Base-by-base conservation (phyloP, 1,284 basidiomycete genomes). In the Apiotrichum montevideense region DNA sequence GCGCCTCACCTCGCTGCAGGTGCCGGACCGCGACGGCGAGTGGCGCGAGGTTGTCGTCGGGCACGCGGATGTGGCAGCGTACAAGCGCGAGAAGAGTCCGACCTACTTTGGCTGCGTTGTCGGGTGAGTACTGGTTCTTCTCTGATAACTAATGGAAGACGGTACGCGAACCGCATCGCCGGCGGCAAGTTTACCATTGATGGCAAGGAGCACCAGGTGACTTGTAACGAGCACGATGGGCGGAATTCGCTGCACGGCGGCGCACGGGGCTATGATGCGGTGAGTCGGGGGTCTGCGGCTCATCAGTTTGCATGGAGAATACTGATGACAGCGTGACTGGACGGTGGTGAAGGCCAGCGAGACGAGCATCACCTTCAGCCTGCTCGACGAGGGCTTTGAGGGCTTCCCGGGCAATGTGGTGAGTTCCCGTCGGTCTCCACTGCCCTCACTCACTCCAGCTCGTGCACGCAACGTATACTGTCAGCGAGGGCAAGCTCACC, bases 111-210 rank as follows among this genome's bases (percentile, higher is more conserved):
- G 70, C 4, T 55, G 64, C 6, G 65, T 69, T 2, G 66, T 70
- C 10, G 70, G 70, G 65, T 69, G n/a, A 45, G 32, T 8, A 29
- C 4, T 4, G 6, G 9, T 6, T 32, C 8, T n/a, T 6, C 29
- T 6, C 5, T 32, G 6, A n/a, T 29, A 33, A 21, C 34, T 33
- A 37, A 33, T 42, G 33, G 10, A 45, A 68, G 69, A 41, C 63
- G 66, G 15, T 68, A 66, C 56, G 70, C 68, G 44, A 72, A 72
- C 58, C 66, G 70, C 14, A 69, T 72, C 59, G 62, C 58, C 51
- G 61, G 63, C 37, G 68, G 67, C n/a, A 62, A 55, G 6, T 70
- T 72, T 55, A 47, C 48, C 4, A 51, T 72, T 35, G 63, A 59
- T 39, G 66, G 61, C 13, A 50, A 53, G n/a, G 47, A 50, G 8